Evolutionary conservation across 2,329 filamentous ascomycete genomes (phyloP).

Genomic region (Xylariaceae sp.): DNA sequence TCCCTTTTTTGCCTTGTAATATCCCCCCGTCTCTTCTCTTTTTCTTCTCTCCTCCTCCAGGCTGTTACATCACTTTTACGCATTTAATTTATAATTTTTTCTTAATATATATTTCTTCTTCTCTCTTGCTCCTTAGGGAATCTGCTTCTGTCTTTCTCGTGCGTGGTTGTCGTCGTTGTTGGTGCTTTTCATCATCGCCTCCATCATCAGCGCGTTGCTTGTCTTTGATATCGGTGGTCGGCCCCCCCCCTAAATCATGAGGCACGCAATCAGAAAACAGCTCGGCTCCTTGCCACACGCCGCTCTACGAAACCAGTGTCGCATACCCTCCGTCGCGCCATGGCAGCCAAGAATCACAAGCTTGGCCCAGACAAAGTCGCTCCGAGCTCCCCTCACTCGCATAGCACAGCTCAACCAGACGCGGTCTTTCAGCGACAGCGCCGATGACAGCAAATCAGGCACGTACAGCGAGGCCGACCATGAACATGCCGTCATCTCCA

Average conservation of each 20-base stretch:
- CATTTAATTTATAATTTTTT: too few relatives aligned
- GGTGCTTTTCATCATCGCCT: too few relatives aligned
- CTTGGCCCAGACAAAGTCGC: neutral
- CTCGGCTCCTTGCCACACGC: constrained; percentile 22
- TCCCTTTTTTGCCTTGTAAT: too few relatives aligned
- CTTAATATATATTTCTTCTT: too few relatives aligned
- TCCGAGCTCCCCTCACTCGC: neutral
- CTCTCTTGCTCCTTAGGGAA: too few relatives aligned
- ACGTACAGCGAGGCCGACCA: constrained; percentile 46
- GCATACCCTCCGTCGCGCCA: constrained; percentile 12
- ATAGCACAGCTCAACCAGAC: constrained; percentile 8
- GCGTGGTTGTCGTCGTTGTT: neutral
- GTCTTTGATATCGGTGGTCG: neutral
- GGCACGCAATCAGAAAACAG: constrained; percentile 23
- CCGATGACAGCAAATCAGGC: constrained; percentile 34
- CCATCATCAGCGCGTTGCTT: neutral
- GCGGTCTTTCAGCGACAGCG: constrained; percentile 24
- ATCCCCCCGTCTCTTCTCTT: neutral
- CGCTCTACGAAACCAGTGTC: constrained; percentile 10
- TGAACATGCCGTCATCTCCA: constrained; percentile 48
- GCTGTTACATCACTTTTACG: too few relatives aligned
- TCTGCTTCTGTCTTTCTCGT: neutral
- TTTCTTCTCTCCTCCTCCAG: too few relatives aligned
- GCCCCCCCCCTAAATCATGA: constrained; percentile 22
- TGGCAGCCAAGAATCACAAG: constrained; percentile 11